These are phyloP conservation scores for Heliamphora exappendiculata DNA, from an alignment of 148 eudicot species.

Conservation along the genomic window DNA sequence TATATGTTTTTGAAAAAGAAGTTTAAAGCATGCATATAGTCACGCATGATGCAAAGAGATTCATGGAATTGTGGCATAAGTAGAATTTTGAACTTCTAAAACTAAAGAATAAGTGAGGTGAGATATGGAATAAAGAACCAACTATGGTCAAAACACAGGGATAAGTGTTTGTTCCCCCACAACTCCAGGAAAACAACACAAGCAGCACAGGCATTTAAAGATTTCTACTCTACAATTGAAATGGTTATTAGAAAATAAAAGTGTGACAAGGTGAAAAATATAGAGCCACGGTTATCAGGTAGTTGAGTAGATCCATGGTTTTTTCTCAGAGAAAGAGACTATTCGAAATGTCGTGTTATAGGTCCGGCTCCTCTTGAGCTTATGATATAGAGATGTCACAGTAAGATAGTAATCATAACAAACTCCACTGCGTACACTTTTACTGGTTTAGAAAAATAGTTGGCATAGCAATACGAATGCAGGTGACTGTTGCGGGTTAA, in stretches of 20 bases:
- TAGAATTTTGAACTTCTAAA: neutral
- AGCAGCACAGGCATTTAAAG: neutral
- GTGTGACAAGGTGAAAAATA: neutral
- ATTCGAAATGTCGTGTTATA: too few species aligned
- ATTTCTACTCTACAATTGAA: neutral
- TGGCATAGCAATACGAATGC: neutral
- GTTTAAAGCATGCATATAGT: neutral
- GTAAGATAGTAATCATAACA: too few species aligned
- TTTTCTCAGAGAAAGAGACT: too few species aligned
- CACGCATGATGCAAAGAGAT: neutral
- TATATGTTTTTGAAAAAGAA: neutral
- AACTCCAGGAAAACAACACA: neutral
- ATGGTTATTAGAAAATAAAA: neutral
- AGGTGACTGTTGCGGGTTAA: neutral
- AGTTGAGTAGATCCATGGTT: too few species aligned
- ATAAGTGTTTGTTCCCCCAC: neutral
- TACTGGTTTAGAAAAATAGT: neutral
- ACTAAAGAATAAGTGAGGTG: neutral
- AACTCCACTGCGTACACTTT: too few species aligned
- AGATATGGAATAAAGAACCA: neutral
- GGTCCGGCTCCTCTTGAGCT: too few species aligned
- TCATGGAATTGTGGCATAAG: neutral
- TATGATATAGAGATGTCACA: too few species aligned
- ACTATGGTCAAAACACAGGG: neutral
- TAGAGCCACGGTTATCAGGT: too few species aligned